These are phyloP conservation scores for Apiotrichum porosum DNA, from an alignment of 1,284 basidiomycete genomes.

Conservation along the genomic window DNA sequence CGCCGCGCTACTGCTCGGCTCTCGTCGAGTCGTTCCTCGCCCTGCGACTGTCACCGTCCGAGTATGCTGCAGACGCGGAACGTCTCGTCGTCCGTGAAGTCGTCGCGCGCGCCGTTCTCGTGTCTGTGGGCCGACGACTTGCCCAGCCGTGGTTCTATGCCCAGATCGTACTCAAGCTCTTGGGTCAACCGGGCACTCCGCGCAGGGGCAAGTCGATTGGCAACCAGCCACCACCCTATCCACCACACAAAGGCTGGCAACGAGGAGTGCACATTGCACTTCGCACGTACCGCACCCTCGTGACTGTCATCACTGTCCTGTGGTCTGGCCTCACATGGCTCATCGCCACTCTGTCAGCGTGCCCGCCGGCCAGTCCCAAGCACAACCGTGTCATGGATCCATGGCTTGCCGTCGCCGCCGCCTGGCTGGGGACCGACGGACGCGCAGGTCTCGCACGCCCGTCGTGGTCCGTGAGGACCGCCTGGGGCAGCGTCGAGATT, in stretches of 20 bases:
- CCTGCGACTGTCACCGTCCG: constrained; percentile 36
- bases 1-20: constrained; percentile 43
- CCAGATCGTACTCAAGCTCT: constrained; percentile 13
- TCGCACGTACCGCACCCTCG: background rate
- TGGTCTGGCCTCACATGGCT: constrained; percentile 15
- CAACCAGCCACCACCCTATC: background rate
- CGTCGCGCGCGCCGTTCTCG: constrained; percentile 46
- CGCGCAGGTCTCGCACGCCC: constrained; percentile 2
- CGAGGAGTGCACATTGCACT: background rate
- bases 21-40: constrained; percentile 44
- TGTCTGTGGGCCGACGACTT: constrained; percentile 36
- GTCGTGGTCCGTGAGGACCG: constrained; percentile 13
- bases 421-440: constrained; percentile 22
- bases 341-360: constrained; percentile 9
- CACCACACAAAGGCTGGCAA: background rate
- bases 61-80: constrained; percentile 43
- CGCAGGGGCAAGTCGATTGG: background rate
- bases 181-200: background rate
- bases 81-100: constrained; percentile 48
- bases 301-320: background rate
- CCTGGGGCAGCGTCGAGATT: constrained; percentile 23
- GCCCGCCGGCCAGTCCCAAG: constrained; percentile 4
- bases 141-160: constrained; percentile 48
- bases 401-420: constrained; percentile 19
- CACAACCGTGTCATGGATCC: constrained; percentile 9